These are phyloP conservation scores for Boletus pseudopeckii DNA, from an alignment of 768 basidiomycete genomes.

Conservation along the genomic window DNA sequence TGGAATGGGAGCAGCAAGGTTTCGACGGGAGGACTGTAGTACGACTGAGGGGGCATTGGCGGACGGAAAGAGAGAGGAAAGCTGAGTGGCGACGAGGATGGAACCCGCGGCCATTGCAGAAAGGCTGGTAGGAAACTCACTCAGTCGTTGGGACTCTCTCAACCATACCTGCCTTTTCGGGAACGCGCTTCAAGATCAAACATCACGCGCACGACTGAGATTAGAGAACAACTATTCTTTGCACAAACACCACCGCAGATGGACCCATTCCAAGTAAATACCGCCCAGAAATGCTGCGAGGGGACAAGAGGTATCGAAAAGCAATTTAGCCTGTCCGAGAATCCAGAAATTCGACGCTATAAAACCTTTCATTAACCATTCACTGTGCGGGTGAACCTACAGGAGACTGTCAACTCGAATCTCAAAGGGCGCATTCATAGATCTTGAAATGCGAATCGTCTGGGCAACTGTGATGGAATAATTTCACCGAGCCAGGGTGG, in stretches of 20 bases:
- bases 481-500: conserved; percentile 1
- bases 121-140: not conserved
- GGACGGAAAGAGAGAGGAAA: conserved; percentile 61
- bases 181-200: not conserved
- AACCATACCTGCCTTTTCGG: conserved; percentile 26
- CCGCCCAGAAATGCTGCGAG: not conserved
- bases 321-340: not conserved
- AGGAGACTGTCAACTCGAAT: not conserved
- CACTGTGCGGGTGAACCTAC: not conserved
- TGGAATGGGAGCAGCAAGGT: conserved; percentile 46
- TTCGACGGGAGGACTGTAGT: conserved; percentile 58
- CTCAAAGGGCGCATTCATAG: conserved; percentile 1
- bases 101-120: conserved; percentile 23
- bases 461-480: not conserved
- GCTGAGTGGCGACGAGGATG: conserved; percentile 53
- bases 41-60: conserved; percentile 48
- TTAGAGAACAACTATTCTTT: not conserved
- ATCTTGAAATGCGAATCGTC: conserved; percentile 15
- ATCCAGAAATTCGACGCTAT: not conserved
- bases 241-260: not conserved
- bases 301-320: not conserved
- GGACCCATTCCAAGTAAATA: not conserved
- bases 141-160: not conserved
- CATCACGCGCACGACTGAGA: no score
- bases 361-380: not conserved